Base-by-base conservation (phyloP, 306 rosid species). In the Arachis hypogaea region DNA sequence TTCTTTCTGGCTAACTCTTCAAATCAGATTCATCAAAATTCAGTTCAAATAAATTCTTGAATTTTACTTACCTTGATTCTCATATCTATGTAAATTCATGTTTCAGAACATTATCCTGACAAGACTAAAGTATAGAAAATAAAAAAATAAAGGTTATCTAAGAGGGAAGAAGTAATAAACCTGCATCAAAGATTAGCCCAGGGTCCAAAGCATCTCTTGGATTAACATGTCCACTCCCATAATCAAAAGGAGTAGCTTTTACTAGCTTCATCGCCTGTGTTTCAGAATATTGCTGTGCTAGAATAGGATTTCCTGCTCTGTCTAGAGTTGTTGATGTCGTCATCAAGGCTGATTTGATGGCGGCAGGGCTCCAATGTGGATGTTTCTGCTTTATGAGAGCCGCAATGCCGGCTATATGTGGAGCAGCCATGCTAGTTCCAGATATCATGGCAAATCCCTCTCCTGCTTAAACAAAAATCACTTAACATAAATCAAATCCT, bases 351-450 rank as follows among this genome's bases (percentile, higher is more conserved):
- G 99, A 94, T 79, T 94, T 94, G 63, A 94, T 94, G 81, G 99
- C 97, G 7, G 99, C 95, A 45, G 99, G 99, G 87, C 97, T 94
- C 99, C 99, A 94, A 58, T 81, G 87, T 7, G 96, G 99, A 82
- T 94, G 97, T 80, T 80, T 89, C 86, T 90, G 93, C 88, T 94
- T 94, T 74, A 94, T 67, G 63, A 94, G 99, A 74, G 99, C 99
- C 71, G 97, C 93, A 52, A 94, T 94, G 38, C 99, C 99, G 16
- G 99, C 97, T 77, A 94, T 92, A 80, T 94, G 99, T 4, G 99
- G 99, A 41, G 99, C 99, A 60, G 99, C 97, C 99, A 94, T 94
- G 86, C 99, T 94, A 43, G 99, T 94, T 78, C 99, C 97, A 63
- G 99, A 94, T 57, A 95, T 90, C 97, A 95, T 87, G 71, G 99